phyloP scores from a whole-genome alignment of 108 stramenopile genomes.

The Pseudonitzschia multistriata region DNA sequence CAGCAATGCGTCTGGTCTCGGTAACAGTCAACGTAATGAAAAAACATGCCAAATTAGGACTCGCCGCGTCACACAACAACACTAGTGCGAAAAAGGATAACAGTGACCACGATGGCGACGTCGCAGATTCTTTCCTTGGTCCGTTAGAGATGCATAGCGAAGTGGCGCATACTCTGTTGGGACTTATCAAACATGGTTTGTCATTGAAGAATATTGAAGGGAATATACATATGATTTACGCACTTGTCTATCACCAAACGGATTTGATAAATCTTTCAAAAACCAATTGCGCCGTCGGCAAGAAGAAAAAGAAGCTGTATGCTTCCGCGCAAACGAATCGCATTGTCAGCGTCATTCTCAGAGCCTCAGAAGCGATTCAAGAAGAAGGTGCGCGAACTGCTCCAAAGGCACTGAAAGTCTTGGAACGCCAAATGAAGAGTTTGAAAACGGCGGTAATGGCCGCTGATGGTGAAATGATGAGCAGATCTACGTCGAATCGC shows the following conservation, averaged over 20 bases:
- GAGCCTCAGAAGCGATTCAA: slow-evolving; percentile 48
- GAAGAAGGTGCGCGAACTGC: slow-evolving; percentile 54
- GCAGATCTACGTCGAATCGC: slow-evolving; percentile 14
- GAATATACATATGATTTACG: slow-evolving; percentile 76
- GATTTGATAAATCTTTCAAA: slow-evolving; percentile 49
- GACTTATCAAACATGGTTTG: slow-evolving; percentile 58
- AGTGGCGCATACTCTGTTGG: slow-evolving; percentile 61
- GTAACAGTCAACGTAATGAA: slow-evolving; percentile 67
- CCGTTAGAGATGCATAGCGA: slow-evolving; percentile 70
- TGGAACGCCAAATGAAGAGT: slow-evolving; percentile 38
- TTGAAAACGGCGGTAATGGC: slow-evolving; percentile 26
- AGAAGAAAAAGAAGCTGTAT: slow-evolving; percentile 23
- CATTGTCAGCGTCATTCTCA: slow-evolving; percentile 38
- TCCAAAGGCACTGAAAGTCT: slow-evolving; percentile 45
- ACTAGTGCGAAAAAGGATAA: slow-evolving; percentile 25
- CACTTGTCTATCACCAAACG: slow-evolving; percentile 66
- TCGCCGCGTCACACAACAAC: neutral
- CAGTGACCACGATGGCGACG: slow-evolving; percentile 46
- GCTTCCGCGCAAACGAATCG: slow-evolving; percentile 36
- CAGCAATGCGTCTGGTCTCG: slow-evolving; percentile 69
- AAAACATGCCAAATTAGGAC: slow-evolving; percentile 35
- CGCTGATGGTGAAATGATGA: neutral
- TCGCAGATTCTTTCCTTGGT: slow-evolving; percentile 27
- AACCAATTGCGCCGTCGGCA: neutral
- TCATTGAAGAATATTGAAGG: slow-evolving; percentile 55